These are phyloP conservation scores for Dioszegia crocea DNA, from an alignment of 768 basidiomycete species.

Conservation along the genomic window DNA sequence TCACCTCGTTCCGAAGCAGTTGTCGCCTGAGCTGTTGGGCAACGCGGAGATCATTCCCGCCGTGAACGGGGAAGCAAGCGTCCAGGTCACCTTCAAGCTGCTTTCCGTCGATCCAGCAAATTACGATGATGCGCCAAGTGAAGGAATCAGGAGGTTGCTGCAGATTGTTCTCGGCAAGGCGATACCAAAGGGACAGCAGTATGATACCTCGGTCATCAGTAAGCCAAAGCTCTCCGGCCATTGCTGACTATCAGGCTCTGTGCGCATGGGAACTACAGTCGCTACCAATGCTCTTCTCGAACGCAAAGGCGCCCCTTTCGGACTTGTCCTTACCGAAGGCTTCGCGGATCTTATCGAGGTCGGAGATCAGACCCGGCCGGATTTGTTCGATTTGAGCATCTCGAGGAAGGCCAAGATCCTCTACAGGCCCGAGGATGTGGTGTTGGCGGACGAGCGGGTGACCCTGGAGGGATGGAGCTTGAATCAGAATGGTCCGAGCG, in stretches of 20 bases:
- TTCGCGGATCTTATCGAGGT: conserved; percentile 28
- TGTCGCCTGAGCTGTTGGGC: conserved; percentile 18
- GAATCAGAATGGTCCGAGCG: conserved; percentile 7
- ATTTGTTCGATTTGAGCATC: conserved; percentile 31
- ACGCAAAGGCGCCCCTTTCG: conserved; percentile 23
- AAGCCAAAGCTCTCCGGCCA: background rate
- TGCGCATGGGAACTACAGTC: conserved; percentile 29
- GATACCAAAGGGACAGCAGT: conserved; percentile 18
- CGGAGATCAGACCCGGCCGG: conserved; percentile 26
- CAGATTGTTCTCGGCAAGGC: conserved; percentile 21
- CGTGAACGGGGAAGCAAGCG: conserved; percentile 6
- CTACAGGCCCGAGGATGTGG: conserved; percentile 14
- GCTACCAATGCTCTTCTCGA: conserved; percentile 22
- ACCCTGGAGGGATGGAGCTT: conserved; percentile 35
- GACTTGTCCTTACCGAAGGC: conserved; percentile 24
- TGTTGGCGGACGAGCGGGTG: conserved; percentile 27
- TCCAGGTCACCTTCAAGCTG: conserved; percentile 39
- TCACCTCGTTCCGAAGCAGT: background rate
- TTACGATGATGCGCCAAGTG: conserved; percentile 30
- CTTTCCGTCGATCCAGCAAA: conserved; percentile 26
- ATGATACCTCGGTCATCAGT: conserved; percentile 28
- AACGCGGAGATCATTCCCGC: conserved; percentile 27
- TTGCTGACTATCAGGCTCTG: background rate
- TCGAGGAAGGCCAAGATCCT: conserved; percentile 13
- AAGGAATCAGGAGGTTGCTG: conserved; percentile 33